Evolutionary conservation across 805 yeast genomes (phyloP), one percentile per base, ranked within the genome.

Genomic region (Wickerhamiella qilinensis): DNA sequence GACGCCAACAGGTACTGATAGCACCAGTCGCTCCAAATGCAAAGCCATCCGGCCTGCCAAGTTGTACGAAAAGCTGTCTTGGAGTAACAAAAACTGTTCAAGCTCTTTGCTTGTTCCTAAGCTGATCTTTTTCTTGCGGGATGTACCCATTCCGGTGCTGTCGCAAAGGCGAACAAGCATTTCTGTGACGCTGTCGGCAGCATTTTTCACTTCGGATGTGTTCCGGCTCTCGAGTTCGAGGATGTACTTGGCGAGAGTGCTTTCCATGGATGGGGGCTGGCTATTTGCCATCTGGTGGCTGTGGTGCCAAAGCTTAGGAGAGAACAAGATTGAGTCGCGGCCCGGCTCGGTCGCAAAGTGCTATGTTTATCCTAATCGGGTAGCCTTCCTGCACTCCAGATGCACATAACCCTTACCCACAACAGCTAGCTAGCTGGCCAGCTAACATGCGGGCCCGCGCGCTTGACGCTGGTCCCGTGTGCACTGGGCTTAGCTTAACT

Each of bases 51-150:
- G 50, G 2, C 57, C 51, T 2, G 65, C 64, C 3, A 77, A 40
- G 46, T 78, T 78, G 49, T 55, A 66, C 35, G 66, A 65, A 51
- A 73, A 69, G 21, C 56, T 57, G 48, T 73, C 71, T 50, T 77
- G 86, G 11, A 68, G 53, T 6, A 40, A 38, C 3, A 64, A 43
- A 48, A 73, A 71, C 34, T 61, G 59, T 2, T 46, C 43, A 7
- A 43, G 37, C 20, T 34, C 39, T 12, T 27, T 29, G 31, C 15
- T 8, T 8, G 30, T 25, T n/a, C n/a, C n/a, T n/a, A n/a, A n/a
- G 21, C 14, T 17, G 29, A 19, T 18, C 27, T 25, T 18, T 21
- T 28, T 25, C 17, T 34, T 34, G 17, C 41, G 37, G 17, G 22
- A 9, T 18, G 32, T 39, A 9, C 31, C 21, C 15, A 22, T 16